A percentile compares a stretch with the other conserved stretches of the same genome.
Evolutionary conservation across 1,284 basidiomycete species (phyloP).

Genomic region (Leccinum solheimii): DNA sequence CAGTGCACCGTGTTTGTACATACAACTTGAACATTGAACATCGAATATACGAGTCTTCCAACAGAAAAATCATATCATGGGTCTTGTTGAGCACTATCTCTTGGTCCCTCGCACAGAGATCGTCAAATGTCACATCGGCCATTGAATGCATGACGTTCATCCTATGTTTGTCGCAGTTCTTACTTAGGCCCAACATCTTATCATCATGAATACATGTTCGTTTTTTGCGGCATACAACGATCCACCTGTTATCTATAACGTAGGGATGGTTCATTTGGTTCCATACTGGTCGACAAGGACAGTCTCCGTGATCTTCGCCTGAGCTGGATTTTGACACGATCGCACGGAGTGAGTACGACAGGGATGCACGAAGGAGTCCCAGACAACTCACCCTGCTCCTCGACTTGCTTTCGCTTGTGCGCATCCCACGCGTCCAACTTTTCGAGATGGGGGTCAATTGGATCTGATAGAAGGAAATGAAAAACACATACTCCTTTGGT

Average conservation of each 20-base stretch:
- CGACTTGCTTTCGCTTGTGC: neutral
- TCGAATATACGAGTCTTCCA: neutral
- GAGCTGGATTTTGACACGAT: slow-evolving; percentile 4
- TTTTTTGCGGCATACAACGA: slow-evolving; percentile 5
- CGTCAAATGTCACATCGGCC: neutral
- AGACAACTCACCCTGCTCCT: slow-evolving; percentile 8
- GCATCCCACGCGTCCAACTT: slow-evolving; percentile 16
- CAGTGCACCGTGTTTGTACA: neutral
- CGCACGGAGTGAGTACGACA: neutral
- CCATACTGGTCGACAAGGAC: neutral
- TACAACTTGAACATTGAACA: neutral
- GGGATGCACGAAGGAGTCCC: neutral
- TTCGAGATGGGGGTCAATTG: neutral
- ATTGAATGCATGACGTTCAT: neutral
- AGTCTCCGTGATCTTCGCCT: neutral
- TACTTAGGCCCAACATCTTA: neutral
- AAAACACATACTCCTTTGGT: slow-evolving; percentile 25
- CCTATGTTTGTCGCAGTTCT: neutral
- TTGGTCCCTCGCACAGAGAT: neutral
- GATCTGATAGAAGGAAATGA: neutral
- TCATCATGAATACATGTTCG: neutral
- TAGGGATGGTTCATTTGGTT: neutral
- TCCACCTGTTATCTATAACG: neutral
- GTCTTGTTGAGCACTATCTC: neutral
- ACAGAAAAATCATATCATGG: neutral